Conservation (phyloP, 169 alveolate species). For the Plasmodium gonderi region DNA sequence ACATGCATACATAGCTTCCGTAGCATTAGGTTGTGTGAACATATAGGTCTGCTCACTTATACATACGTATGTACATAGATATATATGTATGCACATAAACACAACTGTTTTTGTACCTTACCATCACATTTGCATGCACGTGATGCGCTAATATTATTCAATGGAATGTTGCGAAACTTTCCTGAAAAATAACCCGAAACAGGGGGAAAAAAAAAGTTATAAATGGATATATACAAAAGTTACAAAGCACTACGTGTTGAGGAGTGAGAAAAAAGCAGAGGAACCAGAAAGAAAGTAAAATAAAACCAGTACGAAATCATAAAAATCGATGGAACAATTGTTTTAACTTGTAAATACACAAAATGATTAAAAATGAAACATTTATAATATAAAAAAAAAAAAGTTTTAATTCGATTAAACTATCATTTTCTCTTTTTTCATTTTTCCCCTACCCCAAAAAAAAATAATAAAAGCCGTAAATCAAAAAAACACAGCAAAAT, state of each 20-base stretch:
- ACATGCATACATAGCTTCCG: not conserved
- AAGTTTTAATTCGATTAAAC: not conserved
- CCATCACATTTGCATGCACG: not conserved
- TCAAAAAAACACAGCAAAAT: not conserved
- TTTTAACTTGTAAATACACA: not conserved
- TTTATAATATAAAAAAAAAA: not conserved
- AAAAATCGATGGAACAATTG: not conserved
- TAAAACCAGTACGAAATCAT: not conserved
- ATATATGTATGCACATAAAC: not conserved
- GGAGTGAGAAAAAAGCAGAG: not conserved
- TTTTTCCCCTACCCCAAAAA: not conserved
- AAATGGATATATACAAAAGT: not conserved
- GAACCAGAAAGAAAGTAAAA: not conserved
- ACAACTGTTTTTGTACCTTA: not conserved
- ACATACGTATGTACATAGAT: not conserved
- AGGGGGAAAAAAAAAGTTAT: not conserved
- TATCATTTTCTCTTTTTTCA: not conserved
- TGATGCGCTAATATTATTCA: no score
- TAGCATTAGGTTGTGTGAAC: no score
- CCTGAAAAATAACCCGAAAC: not conserved
- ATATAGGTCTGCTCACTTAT: not conserved
- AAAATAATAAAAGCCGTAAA: not conserved
- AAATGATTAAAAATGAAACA: not conserved
- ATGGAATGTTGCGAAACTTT: not conserved
- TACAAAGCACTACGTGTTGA: not conserved